phyloP scores from a whole-genome alignment of 352 stramenopile genomes.

The Globisporangium cystogenes region DNA sequence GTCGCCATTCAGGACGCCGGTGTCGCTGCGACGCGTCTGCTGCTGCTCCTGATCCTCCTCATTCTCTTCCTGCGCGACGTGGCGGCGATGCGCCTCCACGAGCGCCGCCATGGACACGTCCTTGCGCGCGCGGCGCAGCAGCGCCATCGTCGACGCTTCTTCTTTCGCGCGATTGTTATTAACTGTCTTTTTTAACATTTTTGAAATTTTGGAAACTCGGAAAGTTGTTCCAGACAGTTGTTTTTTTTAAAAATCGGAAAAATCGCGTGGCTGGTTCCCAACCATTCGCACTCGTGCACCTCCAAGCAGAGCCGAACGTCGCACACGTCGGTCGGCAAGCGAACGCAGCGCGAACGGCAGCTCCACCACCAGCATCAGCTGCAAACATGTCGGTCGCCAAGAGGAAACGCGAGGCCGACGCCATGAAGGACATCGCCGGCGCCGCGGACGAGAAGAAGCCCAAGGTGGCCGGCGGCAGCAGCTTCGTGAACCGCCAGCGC shows the following conservation, averaged over 20 bases:
- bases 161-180: too few species aligned
- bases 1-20: neutral
- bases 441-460: conserved; percentile 36
- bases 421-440: conserved; percentile 18
- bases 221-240: too few species aligned
- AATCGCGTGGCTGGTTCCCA: neutral
- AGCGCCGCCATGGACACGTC: conserved; percentile 19
- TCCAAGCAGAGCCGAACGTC: too few species aligned
- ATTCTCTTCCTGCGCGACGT: conserved; percentile 7
- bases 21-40: neutral
- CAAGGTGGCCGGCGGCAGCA: conserved; percentile 27
- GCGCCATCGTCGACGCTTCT: conserved; percentile 12
- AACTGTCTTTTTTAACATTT: too few species aligned
- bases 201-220: too few species aligned
- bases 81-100: conserved; percentile 13
- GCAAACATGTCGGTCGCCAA: conserved; percentile 17
- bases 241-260: too few species aligned
- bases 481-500: conserved; percentile 92
- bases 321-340: too few species aligned
- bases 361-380: neutral
- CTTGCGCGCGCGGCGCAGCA: conserved; percentile 18
- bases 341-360: too few species aligned
- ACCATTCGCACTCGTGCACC: neutral
- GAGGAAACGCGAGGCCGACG: conserved; percentile 16
- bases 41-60: conserved; percentile 3